A percentile compares a stretch with the other conserved stretches of the same genome.
These are phyloP conservation scores for Suillus clintonianus DNA, from an alignment of 768 basidiomycete species.

Conservation along the genomic window DNA sequence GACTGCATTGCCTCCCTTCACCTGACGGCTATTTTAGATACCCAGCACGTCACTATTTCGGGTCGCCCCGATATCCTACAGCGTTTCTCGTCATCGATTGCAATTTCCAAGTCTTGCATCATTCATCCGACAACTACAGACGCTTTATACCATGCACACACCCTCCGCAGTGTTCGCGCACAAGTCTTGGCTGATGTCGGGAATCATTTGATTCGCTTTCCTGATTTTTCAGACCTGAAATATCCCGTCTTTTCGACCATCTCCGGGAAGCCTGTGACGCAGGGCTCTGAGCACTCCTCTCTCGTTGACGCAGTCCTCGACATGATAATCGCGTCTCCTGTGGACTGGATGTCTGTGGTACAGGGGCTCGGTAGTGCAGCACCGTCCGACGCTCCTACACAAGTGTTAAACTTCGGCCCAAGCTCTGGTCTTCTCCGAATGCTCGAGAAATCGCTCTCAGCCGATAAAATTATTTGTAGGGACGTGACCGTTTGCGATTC, in stretches of 20 bases:
- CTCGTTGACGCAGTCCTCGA: conserved; percentile 43
- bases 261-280: conserved; percentile 39
- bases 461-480: conserved; percentile 14
- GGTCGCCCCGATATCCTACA: conserved; percentile 54
- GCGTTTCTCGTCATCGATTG: conserved; percentile 40
- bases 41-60: conserved; percentile 54
- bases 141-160: conserved; percentile 53
- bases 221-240: conserved; percentile 46
- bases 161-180: conserved; percentile 32
- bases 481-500: conserved; percentile 14
- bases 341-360: conserved; percentile 52
- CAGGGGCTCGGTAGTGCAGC: conserved; percentile 25
- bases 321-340: conserved; percentile 47
- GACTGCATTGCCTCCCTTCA: conserved; percentile 33
- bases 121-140: conserved; percentile 48
- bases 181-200: conserved; percentile 46
- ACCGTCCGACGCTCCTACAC: conserved; percentile 22
- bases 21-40: conserved; percentile 54
- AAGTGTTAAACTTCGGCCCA: conserved; percentile 52
- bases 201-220: conserved; percentile 50
- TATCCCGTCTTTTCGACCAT: conserved; percentile 49
- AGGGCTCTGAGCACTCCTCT: conserved; percentile 16
- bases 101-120: conserved; percentile 29
- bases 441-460: conserved; percentile 37
- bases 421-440: conserved; percentile 41